A percentile compares a stretch with the other conserved stretches of the same genome.
Conservation (phyloP, 2,329 filamentous ascomycete genomes). For the Beauveria australis region DNA sequence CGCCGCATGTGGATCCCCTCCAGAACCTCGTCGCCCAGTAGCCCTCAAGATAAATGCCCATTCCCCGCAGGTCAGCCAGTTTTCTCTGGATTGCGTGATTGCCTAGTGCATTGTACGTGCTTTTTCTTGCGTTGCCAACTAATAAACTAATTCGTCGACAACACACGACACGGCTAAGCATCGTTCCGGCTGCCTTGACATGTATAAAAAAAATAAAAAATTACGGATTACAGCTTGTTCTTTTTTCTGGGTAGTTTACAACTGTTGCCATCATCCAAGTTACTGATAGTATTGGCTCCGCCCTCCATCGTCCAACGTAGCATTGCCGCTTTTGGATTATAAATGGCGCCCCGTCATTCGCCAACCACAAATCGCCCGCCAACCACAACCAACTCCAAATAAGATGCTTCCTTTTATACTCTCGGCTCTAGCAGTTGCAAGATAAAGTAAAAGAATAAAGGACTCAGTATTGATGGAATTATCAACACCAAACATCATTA, state of each 20-base stretch:
- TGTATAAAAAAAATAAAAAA: too few relatives aligned
- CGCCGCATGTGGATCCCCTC: neutral
- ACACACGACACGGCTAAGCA: neutral
- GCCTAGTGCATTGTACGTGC: slow-evolving; percentile 20
- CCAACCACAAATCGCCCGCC: neutral
- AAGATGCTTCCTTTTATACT: neutral
- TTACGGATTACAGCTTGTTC: too few relatives aligned
- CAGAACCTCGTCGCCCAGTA: slow-evolving; percentile 2
- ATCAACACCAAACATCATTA: too few relatives aligned
- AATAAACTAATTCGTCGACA: neutral
- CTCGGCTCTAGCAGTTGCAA: too few relatives aligned
- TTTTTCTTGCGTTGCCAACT: neutral
- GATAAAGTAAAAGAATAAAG: too few relatives aligned
- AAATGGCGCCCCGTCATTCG: slow-evolving; percentile 14
- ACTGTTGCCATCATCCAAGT: neutral
- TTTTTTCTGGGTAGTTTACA: neutral
- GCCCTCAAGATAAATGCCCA: slow-evolving; percentile 8
- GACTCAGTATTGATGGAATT: too few relatives aligned
- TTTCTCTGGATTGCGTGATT: slow-evolving; percentile 27
- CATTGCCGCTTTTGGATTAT: slow-evolving; percentile 14
- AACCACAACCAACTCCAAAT: neutral
- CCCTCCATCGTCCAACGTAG: neutral
- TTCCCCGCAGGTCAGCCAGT: slow-evolving; percentile 20
- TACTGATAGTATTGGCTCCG: neutral
- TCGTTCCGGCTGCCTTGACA: neutral